Evolutionary conservation across 2,329 filamentous ascomycete genomes (phyloP).

Genomic region (Colletotrichum tamarilloi): DNA sequence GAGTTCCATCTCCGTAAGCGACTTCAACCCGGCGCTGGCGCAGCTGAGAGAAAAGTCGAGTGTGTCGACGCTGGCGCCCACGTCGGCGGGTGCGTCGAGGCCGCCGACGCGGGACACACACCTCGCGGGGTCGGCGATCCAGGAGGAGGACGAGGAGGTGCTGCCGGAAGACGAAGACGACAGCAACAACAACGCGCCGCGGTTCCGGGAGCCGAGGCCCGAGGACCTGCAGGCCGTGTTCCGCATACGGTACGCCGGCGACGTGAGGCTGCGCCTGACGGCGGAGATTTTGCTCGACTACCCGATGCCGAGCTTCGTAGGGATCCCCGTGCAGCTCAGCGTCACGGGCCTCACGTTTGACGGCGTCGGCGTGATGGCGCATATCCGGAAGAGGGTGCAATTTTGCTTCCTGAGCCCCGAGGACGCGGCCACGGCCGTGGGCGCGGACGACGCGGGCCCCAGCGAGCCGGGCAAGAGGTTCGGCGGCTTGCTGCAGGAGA

Average conservation of each 20-base stretch:
- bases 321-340: slow-evolving; percentile 92
- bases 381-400: slow-evolving; percentile 88
- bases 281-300: slow-evolving; percentile 97
- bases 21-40: slow-evolving; percentile 43
- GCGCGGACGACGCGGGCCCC: slow-evolving; percentile 53
- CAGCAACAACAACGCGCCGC: slow-evolving; percentile 47
- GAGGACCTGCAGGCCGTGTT: slow-evolving; percentile 95
- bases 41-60: slow-evolving; percentile 68
- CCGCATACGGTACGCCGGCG: slow-evolving; percentile 88
- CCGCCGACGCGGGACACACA: slow-evolving; percentile 67
- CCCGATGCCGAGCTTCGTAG: slow-evolving; percentile 97
- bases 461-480: slow-evolving; percentile 51
- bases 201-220: slow-evolving; percentile 77
- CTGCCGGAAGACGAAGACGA: slow-evolving; percentile 33
- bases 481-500: slow-evolving; percentile 88
- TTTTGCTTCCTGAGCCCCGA: slow-evolving; percentile 96
- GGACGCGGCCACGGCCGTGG: slow-evolving; percentile 82
- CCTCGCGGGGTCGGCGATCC: slow-evolving; percentile 45
- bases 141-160: slow-evolving; percentile 48
- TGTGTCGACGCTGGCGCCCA: slow-evolving; percentile 71
- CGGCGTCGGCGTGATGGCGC: slow-evolving; percentile 90
- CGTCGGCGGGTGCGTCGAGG: slow-evolving; percentile 62
- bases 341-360: slow-evolving; percentile 97
- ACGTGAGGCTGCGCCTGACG: slow-evolving; percentile 88
- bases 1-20: slow-evolving; percentile 58